Conservation (phyloP, 495 filamentous ascomycete species). For the Talaromyces thailandensis region DNA sequence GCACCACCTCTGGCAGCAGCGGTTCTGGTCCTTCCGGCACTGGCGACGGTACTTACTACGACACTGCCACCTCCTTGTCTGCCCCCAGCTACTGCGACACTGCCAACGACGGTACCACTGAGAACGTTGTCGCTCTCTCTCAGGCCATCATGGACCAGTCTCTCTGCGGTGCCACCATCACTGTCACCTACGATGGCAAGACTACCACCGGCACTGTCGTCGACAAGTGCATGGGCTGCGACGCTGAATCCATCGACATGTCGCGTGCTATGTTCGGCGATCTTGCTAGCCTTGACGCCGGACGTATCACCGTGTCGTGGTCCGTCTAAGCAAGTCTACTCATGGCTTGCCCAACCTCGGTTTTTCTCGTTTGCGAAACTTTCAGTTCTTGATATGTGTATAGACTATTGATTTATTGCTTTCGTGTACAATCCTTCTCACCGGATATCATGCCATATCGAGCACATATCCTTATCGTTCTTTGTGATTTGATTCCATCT, state of each 20-base stretch:
- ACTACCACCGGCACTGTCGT: conserved; percentile 46
- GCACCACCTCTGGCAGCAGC: conserved; percentile 12
- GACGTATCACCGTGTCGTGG: conserved; percentile 18
- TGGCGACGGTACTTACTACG: conserved; percentile 40
- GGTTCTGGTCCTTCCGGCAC: conserved; percentile 21
- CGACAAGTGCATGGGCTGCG: conserved; percentile 72
- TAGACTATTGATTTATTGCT: conserved; percentile 5
- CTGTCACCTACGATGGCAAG: conserved; percentile 48
- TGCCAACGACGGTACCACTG: conserved; percentile 29
- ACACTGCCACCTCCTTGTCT: conserved; percentile 25
- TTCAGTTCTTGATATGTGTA: conserved; percentile 2
- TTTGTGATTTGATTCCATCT: conserved; percentile 1
- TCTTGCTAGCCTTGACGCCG: conserved; percentile 19
- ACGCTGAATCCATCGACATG: conserved; percentile 33
- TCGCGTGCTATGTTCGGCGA: conserved; percentile 32
- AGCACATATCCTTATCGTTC: background rate
- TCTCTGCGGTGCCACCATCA: conserved; percentile 59
- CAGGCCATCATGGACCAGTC: conserved; percentile 46
- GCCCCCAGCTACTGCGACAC: conserved; percentile 37
- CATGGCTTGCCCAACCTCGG: background rate
- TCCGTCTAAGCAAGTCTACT: background rate
- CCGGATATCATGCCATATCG: background rate
- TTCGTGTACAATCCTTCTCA: conserved; percentile 1
- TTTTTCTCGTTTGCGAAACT: conserved; percentile 2
- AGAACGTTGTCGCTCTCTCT: conserved; percentile 39